Evolutionary conservation across 768 basidiomycete species (phyloP).

Genomic region (Amanita muscaria): DNA sequence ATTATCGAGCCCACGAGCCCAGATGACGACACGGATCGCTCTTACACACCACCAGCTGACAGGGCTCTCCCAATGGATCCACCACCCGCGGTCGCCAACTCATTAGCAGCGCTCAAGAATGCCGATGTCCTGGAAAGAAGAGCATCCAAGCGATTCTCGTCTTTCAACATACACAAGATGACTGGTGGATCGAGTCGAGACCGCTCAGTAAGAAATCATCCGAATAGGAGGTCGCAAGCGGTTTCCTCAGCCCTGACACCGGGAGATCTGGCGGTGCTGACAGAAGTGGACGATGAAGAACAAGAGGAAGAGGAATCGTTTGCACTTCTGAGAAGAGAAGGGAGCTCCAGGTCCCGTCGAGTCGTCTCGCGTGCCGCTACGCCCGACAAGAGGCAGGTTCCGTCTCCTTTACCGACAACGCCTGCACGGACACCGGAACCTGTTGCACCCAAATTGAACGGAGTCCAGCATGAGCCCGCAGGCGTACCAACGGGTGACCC

Average conservation of each 20-base stretch:
- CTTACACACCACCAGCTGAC: constrained; percentile 28
- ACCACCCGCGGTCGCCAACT: constrained; percentile 62
- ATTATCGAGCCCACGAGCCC: constrained; percentile 47
- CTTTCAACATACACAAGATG: constrained; percentile 93
- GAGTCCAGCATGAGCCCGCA: constrained; percentile 3
- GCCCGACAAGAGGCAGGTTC: constrained; percentile 34
- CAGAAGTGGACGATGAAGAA: constrained; percentile 66
- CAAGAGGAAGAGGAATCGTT: not conserved
- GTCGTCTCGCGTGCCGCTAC: constrained; percentile 26
- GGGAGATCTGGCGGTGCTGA: constrained; percentile 64
- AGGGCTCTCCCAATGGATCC: constrained; percentile 26
- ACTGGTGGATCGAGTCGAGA: constrained; percentile 48
- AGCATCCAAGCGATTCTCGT: constrained; percentile 93
- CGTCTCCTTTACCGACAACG: constrained; percentile 42
- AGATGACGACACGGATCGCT: constrained; percentile 26
- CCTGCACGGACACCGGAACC: constrained; percentile 34
- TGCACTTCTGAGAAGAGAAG: constrained; percentile 17
- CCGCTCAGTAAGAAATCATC: constrained; percentile 37
- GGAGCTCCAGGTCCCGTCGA: constrained; percentile 19
- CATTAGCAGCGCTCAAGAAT: constrained; percentile 82
- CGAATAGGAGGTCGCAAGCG: constrained; percentile 62
- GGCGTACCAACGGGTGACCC: constrained; percentile 16
- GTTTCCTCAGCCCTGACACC: constrained; percentile 55
- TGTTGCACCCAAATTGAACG: constrained; percentile 5
- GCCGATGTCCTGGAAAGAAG: constrained; percentile 81